A percentile compares a stretch with the other conserved stretches of the same genome.
Evolutionary conservation across 2,329 filamentous ascomycete species (phyloP).

Genomic region (Dryadomyces quercivorus): DNA sequence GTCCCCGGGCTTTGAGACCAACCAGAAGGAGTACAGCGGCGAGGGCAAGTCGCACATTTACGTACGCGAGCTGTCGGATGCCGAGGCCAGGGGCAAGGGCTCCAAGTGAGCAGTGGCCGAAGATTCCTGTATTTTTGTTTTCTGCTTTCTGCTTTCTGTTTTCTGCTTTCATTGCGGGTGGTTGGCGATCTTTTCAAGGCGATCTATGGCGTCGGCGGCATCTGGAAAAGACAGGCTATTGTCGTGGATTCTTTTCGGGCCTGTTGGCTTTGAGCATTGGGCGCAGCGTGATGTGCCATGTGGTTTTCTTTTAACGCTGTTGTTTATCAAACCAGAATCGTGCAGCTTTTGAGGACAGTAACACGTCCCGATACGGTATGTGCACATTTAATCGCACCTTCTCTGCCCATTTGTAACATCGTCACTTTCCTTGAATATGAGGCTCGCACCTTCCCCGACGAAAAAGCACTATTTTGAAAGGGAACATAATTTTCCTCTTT

Average conservation of each 20-base stretch:
- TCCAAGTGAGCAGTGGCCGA: conserved; percentile 38
- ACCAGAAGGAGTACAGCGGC: conserved; percentile 64
- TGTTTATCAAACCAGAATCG: background rate
- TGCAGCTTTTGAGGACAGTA: no score
- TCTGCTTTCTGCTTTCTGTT: background rate
- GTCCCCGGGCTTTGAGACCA: conserved; percentile 80
- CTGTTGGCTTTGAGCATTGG: background rate
- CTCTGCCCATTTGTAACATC: background rate
- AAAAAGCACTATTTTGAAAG: no score
- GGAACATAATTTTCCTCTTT: background rate
- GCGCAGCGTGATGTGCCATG: background rate
- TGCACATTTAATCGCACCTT: background rate
- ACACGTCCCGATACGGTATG: background rate
- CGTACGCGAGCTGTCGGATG: conserved; percentile 73
- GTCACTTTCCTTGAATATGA: background rate
- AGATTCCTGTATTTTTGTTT: background rate
- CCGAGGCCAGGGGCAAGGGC: conserved; percentile 77
- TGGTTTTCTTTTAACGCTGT: background rate
- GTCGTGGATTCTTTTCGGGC: background rate
- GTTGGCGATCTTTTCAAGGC: background rate
- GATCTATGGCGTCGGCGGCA: conserved; percentile 2
- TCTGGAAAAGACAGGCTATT: background rate
- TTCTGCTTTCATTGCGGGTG: background rate
- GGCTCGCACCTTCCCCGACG: background rate
- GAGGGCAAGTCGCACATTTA: conserved; percentile 66